A percentile compares a stretch with the other conserved stretches of the same genome.
These are phyloP conservation scores for Tremella mesenterica DNA, from an alignment of 768 basidiomycete genomes.

Conservation along the genomic window DNA sequence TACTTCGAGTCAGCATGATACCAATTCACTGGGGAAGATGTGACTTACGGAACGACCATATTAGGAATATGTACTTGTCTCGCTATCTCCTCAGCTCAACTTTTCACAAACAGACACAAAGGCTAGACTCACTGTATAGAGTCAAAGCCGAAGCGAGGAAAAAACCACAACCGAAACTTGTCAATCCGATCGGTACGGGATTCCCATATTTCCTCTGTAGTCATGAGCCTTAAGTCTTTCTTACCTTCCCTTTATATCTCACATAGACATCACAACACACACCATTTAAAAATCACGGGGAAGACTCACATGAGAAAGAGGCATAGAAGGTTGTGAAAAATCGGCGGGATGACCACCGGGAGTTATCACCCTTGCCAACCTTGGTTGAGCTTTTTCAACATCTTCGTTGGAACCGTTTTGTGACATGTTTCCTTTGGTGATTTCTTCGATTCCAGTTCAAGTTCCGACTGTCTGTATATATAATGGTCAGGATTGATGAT, in stretches of 20 bases:
- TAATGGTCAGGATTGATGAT: too few species aligned
- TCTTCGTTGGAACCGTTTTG: not conserved
- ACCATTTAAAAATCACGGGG: not conserved
- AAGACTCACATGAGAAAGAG: not conserved
- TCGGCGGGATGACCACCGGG: conserved; percentile 2
- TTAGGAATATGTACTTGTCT: not conserved
- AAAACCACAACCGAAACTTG: conserved; percentile 2
- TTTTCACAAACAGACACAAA: not conserved
- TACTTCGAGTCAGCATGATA: not conserved
- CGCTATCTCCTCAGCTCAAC: not conserved
- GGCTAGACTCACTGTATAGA: not conserved
- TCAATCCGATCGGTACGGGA: conserved; percentile 2
- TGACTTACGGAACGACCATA: not conserved
- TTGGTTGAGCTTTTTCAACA: not conserved
- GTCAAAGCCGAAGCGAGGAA: not conserved
- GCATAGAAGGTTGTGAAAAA: not conserved
- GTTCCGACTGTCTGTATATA: too few species aligned
- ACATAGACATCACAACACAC: too few species aligned
- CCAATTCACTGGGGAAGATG: not conserved
- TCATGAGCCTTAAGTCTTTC: not conserved
- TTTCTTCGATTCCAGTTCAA: too few species aligned
- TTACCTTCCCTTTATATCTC: too few species aligned
- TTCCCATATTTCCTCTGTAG: conserved; percentile 5
- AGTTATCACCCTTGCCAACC: conserved; percentile 1
- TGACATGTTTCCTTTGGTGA: not conserved